Evolutionary conservation across 2,329 filamentous ascomycete species (phyloP), one percentile per base, ranked within the genome.

Genomic region (Ilyonectria mors-panacis): DNA sequence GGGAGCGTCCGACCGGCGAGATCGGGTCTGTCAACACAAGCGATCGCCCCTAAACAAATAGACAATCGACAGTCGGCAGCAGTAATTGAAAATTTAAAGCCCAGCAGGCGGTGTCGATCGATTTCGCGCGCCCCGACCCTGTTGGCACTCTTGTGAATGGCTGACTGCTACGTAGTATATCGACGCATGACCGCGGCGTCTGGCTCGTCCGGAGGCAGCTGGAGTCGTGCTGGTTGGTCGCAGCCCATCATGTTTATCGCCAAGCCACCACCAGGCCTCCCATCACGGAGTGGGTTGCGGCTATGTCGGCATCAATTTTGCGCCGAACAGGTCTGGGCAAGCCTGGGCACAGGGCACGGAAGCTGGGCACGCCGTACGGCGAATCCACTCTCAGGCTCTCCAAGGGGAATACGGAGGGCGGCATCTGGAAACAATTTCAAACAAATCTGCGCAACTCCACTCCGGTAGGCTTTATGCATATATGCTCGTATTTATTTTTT

Each of bases 221-320:
- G 30, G 30, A 33, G 30, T 33, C 30, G 8, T 7, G 30, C 30
- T 7, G 30, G 30, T 33, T 33, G 30, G 30, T 33, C 30, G 12
- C 12, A 33, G 30, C 30, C 30, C 30, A 33, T 33, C 30, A 12
- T 7, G 30, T 12, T 33, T 9, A 12, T 12, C 15, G 44, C 44
- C 7, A 47, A 47, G 44, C 44, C 21, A 15, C 44, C 21, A 33
- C 48, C 26, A 51, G 28, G 26, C 26, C 48, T n/a, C 15, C 48
- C 48, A 51, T 51, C 48, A 30, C 48, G 17, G 17, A 17, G 30
- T 35, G 48, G 39, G 19, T 19, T 12, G 28, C 48, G 48, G 48
- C n/a, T 53, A 53, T 15, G n/a, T 13, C 48, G 48, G 48, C 48
- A 53, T 53, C 30, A 21, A 35, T 13, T 53, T 30, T 53, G 35